Percentiles rank a stretch among this genome's conserved stretches.
phyloP scores from a whole-genome alignment of 257 asterid species.

The Mentha longifolia region DNA sequence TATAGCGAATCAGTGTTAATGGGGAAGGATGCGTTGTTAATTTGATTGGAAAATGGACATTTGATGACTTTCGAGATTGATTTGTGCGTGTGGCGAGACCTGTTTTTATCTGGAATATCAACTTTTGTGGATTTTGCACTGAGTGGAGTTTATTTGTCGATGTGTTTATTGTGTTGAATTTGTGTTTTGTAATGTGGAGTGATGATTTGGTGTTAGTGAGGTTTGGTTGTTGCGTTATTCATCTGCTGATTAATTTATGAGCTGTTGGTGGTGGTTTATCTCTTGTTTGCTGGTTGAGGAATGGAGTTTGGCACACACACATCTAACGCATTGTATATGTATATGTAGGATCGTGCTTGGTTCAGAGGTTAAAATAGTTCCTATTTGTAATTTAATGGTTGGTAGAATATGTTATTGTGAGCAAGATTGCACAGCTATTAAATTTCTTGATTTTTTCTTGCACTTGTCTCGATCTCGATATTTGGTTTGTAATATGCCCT shows the following conservation, averaged over 20 bases:
- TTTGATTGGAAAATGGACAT: slow-evolving; percentile 35
- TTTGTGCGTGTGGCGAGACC: slow-evolving; percentile 23
- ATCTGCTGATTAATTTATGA: not conserved
- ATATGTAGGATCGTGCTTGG: slow-evolving; percentile 21
- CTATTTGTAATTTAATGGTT: not conserved
- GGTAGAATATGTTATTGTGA: not conserved
- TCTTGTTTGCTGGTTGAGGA: not conserved
- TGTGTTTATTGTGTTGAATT: not conserved
- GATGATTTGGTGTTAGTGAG: slow-evolving; percentile 13
- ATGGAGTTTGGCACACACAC: not conserved
- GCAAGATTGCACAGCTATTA: not conserved
- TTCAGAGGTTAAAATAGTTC: slow-evolving; percentile 28
- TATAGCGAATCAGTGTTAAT: slow-evolving; percentile 12
- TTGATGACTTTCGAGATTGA: slow-evolving; percentile 28
- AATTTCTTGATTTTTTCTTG: not conserved
- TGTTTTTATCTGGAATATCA: slow-evolving; percentile 31
- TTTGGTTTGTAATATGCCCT: too few relatives aligned
- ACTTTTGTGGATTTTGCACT: slow-evolving; percentile 17
- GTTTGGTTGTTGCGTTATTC: not conserved
- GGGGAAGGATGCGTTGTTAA: not conserved
- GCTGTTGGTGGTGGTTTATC: not conserved
- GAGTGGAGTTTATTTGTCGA: not conserved
- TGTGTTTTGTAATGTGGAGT: slow-evolving; percentile 25
- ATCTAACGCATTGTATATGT: slow-evolving; percentile 10
- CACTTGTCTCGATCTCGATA: too few relatives aligned